A percentile compares a stretch with the other conserved stretches of the same genome.
Evolutionary conservation across 2,329 filamentous ascomycete genomes (phyloP).

Genomic region (Fusarium xylarioides): DNA sequence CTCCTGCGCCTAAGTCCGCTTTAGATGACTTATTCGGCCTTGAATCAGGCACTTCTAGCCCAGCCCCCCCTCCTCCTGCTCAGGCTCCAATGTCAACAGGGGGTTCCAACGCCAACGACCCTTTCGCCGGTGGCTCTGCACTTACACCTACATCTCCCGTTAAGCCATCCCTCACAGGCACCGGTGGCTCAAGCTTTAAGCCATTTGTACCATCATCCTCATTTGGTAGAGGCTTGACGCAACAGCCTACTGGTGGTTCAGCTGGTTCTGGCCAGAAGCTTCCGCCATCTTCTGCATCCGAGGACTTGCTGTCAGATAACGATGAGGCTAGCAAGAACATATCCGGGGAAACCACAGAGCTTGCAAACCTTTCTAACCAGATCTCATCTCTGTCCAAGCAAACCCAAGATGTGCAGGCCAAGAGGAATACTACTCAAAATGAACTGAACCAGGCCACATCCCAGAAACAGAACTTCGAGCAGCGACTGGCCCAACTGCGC

Average conservation of each 20-base stretch:
- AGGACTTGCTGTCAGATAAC: conserved; percentile 90
- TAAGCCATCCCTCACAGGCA: conserved; percentile 56
- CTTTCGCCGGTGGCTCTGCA: conserved; percentile 64
- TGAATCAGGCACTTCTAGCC: conserved; percentile 68
- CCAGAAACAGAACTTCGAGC: conserved; percentile 94
- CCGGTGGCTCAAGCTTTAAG: conserved; percentile 71
- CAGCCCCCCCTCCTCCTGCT: conserved; percentile 63
- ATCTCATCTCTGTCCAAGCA: conserved; percentile 90
- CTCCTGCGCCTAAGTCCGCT: conserved; percentile 75
- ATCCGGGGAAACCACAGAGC: conserved; percentile 87
- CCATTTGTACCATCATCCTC: conserved; percentile 92
- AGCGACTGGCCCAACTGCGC: conserved; percentile 85
- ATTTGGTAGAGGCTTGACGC: conserved; percentile 84
- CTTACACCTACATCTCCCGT: conserved; percentile 63
- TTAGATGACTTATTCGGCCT: conserved; percentile 94
- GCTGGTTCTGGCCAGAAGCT: conserved; percentile 42
- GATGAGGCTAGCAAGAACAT: conserved; percentile 91
- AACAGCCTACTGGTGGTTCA: conserved; percentile 77
- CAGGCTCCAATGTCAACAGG: conserved; percentile 76
- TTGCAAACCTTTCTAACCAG: conserved; percentile 96
- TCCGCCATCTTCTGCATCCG: conserved; percentile 63
- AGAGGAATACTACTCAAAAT: conserved; percentile 80
- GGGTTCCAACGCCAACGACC: conserved; percentile 72
- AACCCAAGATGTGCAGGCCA: conserved; percentile 90
- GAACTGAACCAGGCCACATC: conserved; percentile 82